A percentile compares a stretch with the other conserved stretches of the same genome.
phyloP scores from a whole-genome alignment of 2,329 filamentous ascomycete species.

The Blumeria graminis region DNA sequence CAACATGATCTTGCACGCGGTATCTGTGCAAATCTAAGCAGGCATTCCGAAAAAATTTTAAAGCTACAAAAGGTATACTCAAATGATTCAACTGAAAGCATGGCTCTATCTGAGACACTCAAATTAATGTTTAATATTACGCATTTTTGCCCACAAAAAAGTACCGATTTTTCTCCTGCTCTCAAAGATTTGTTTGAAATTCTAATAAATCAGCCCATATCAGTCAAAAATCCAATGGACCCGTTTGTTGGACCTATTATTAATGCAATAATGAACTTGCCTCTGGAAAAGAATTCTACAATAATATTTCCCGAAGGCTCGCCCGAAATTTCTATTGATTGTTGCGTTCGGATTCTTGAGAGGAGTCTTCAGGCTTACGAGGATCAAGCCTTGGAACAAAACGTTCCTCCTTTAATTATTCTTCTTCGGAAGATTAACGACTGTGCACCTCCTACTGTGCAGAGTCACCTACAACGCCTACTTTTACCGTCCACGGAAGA shows the following conservation, averaged over 20 bases:
- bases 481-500: constrained; percentile 61
- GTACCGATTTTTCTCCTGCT: constrained; percentile 36
- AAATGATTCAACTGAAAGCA: constrained; percentile 40
- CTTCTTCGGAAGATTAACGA: constrained; percentile 49
- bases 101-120: constrained; percentile 62
- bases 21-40: constrained; percentile 43
- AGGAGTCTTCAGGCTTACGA: constrained; percentile 36
- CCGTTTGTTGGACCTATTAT: constrained; percentile 46
- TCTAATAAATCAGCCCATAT: constrained; percentile 32
- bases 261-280: constrained; percentile 61
- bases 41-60: constrained; percentile 36
- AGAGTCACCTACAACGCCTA: constrained; percentile 34
- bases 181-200: constrained; percentile 48
- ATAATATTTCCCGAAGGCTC: constrained; percentile 42
- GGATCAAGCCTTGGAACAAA: constrained; percentile 46
- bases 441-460: constrained; percentile 36
- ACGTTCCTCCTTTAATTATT: constrained; percentile 48
- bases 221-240: constrained; percentile 42
- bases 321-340: constrained; percentile 32
- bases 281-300: constrained; percentile 26
- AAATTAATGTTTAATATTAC: constrained; percentile 81
- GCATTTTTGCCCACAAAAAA: constrained; percentile 41
- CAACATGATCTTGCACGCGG: constrained; percentile 41
- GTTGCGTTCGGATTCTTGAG: constrained; percentile 47
- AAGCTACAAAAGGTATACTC: constrained; percentile 12